phyloP scores from a whole-genome alignment of 768 basidiomycete genomes.

The Tubosaeta sp. region DNA sequence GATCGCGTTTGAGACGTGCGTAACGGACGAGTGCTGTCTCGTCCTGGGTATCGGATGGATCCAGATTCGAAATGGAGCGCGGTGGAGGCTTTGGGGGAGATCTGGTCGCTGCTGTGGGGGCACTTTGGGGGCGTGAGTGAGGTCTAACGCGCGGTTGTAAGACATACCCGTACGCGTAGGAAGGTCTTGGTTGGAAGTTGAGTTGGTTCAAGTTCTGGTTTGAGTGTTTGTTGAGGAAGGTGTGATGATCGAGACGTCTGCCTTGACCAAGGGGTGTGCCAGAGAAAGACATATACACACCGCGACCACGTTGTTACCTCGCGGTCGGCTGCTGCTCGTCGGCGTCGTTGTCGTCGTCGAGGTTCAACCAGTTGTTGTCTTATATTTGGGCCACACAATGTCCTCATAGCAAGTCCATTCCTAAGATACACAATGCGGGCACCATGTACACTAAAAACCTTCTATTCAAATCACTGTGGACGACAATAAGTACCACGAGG shows the following conservation, averaged over 20 bases:
- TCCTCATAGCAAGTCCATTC: slow-evolving; percentile 3
- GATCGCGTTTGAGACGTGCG: slow-evolving; percentile 45
- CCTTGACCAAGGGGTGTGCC: slow-evolving; percentile 80
- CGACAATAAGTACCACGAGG: not conserved
- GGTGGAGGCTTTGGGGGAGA: slow-evolving; percentile 52
- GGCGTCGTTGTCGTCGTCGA: slow-evolving; percentile 6
- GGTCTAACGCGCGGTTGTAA: slow-evolving; percentile 5
- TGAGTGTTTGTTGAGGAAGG: slow-evolving; percentile 62
- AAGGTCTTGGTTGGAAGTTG: slow-evolving; percentile 34
- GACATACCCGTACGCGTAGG: slow-evolving; percentile 69
- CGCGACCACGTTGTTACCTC: slow-evolving; percentile 18
- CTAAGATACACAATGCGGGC: slow-evolving; percentile 20
- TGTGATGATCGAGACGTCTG: slow-evolving; percentile 78
- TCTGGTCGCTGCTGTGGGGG: slow-evolving; percentile 51
- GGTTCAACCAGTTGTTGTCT: slow-evolving; percentile 18
- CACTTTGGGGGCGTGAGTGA: slow-evolving; percentile 36
- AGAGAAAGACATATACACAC: slow-evolving; percentile 74
- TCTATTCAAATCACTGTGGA: slow-evolving; percentile 22
- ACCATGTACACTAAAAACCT: slow-evolving; percentile 23
- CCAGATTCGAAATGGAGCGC: slow-evolving; percentile 29
- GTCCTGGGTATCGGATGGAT: slow-evolving; percentile 43
- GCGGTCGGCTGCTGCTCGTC: slow-evolving; percentile 10
- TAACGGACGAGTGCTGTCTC: slow-evolving; percentile 45
- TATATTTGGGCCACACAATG: slow-evolving; percentile 19
- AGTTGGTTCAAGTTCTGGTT: slow-evolving; percentile 31